phyloP scores from a whole-genome alignment of 345 rosid genomes.

The Ailanthus altissimus region DNA sequence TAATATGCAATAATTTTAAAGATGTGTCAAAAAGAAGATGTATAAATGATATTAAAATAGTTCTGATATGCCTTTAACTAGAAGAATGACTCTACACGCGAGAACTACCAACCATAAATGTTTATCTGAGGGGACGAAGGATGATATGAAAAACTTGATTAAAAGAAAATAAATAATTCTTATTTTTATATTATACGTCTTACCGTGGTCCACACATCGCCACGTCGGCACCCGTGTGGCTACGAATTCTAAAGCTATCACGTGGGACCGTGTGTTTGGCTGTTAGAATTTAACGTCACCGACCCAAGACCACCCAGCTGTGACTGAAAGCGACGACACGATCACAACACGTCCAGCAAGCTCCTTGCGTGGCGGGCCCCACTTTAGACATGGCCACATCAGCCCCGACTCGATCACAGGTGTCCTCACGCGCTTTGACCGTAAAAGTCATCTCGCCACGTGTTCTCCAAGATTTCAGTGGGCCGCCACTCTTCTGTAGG shows the following conservation, averaged over 20 bases:
- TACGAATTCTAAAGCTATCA: conserved; percentile 6
- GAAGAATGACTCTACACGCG: no score
- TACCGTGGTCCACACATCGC: background rate
- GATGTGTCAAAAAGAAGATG: no score
- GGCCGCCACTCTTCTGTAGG: conserved; percentile 6
- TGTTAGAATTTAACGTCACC: conserved; percentile 22
- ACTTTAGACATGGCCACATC: conserved; percentile 47
- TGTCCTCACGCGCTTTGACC: conserved; percentile 36
- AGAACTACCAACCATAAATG: background rate
- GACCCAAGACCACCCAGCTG: conserved; percentile 36
- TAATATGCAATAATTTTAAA: no score
- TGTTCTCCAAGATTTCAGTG: conserved; percentile 30
- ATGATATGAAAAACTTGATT: no score
- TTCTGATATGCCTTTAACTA: no score
- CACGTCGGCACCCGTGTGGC: conserved; percentile 5
- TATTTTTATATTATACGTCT: background rate
- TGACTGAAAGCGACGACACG: conserved; percentile 42
- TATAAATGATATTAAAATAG: no score
- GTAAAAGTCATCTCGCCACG: conserved; percentile 35
- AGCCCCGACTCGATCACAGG: conserved; percentile 28
- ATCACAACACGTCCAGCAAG: conserved; percentile 18
- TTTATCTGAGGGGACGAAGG: no score
- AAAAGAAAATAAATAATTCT: no score
- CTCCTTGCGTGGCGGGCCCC: conserved; percentile 32
- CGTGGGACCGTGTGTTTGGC: conserved; percentile 20